Evolutionary conservation across 108 stramenopile species (phyloP), one percentile per base, ranked within the genome.

Genomic region (Cyclotella kingstonii): DNA sequence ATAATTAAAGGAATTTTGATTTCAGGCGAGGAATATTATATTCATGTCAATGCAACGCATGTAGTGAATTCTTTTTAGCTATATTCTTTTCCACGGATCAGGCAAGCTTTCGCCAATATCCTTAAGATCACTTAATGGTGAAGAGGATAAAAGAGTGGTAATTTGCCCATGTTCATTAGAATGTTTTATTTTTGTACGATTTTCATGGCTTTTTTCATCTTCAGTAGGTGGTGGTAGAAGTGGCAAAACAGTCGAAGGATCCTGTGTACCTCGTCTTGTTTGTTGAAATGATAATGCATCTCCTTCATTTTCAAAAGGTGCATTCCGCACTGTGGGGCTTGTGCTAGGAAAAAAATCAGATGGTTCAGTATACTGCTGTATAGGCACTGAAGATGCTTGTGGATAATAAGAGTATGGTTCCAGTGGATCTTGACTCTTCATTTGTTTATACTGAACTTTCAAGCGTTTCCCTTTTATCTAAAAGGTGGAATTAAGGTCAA

Each of bases 401-500:
- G 46, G 52, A 26, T 38, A 40, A 7, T 44, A 40, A 8, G 33
- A 56, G 29, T 57, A 35, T 41, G 54, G 49, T 12, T 40, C 39
- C 22, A 49, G 28, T 9, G 36, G 56, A 54, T 45, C 68, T 63
- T 61, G 27, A 14, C 65, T 35, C 38, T 36, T 70, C 4, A 39
- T 46, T 30, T 60, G 73, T 73, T 92, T 95, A 66, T 90, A 86
- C 54, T 94, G 90, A 28, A 94, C 93, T 50, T 91, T 91, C 44
- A 94, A 65, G 28, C 90, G 84, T 52, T 94, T 94, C 50, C 91
- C 91, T 34, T 87, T 85, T 70, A 94, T 81, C 90, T 93, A 61
- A 44, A 60, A 35, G n/a, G 36, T 22, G 28, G 40, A 54, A 15
- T 23, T 23, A 45, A 22, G 46, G 46, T 18, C 54, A 39, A 27